Conservation (phyloP, 169 alveolate genomes). For the Plasmodium ovale region DNA sequence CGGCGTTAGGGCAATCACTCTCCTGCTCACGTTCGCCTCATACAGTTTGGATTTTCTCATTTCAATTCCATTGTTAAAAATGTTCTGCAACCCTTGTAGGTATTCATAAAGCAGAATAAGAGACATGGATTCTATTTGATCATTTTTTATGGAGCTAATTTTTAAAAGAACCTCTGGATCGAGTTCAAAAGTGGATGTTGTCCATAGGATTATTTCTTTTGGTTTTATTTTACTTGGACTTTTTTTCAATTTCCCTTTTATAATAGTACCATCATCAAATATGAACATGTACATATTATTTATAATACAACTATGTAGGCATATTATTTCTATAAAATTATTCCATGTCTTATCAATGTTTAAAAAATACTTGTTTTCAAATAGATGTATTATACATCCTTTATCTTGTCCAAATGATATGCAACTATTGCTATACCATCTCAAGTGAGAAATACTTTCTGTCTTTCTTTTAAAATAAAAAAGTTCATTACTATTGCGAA, state of each 20-base stretch:
- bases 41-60: constrained; percentile 16
- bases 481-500: constrained; percentile 47
- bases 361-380: constrained; percentile 60
- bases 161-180: constrained; percentile 36
- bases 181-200: constrained; percentile 14
- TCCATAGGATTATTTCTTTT: constrained; percentile 51
- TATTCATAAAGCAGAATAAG: constrained; percentile 52
- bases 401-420: constrained; percentile 58
- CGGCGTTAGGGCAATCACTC: constrained; percentile 29
- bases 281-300: constrained; percentile 17
- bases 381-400: constrained; percentile 58
- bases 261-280: constrained; percentile 62
- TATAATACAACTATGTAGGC: constrained; percentile 38
- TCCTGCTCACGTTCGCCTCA: constrained; percentile 2
- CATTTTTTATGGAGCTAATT: constrained; percentile 22
- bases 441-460: constrained; percentile 50
- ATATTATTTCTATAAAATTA: constrained; percentile 16
- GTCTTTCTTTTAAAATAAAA: constrained; percentile 62
- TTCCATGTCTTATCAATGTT: constrained; percentile 48
- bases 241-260: constrained; percentile 34
- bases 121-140: constrained; percentile 13
- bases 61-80: constrained; percentile 33
- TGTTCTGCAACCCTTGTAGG: constrained; percentile 40
- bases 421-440: constrained; percentile 48
- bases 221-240: constrained; percentile 18